Evolutionary conservation across 768 basidiomycete species (phyloP).

Genomic region (Artomyces pyxidatus): DNA sequence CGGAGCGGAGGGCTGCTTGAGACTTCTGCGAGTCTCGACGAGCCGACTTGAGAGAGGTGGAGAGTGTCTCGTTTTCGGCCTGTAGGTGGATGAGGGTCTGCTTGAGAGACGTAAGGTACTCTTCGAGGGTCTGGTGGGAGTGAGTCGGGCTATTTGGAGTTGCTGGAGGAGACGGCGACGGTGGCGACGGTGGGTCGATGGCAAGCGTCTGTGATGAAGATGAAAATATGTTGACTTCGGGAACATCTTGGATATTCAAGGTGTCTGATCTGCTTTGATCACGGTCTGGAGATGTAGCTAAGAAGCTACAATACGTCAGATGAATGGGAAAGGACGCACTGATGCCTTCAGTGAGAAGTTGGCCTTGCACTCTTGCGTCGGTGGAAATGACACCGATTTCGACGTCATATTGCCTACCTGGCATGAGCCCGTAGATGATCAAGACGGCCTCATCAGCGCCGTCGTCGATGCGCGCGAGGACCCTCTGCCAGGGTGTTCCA

Average conservation of each 20-base stretch:
- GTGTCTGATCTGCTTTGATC: constrained; percentile 4
- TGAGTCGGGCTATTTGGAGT: constrained; percentile 17
- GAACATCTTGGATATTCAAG: neutral
- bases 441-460: constrained; percentile 82
- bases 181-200: constrained; percentile 14
- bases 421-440: constrained; percentile 83
- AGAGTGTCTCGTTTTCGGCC: constrained; percentile 61
- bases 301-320: neutral
- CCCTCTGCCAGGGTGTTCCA: constrained; percentile 67
- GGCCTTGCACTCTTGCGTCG: constrained; percentile 47
- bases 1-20: constrained; percentile 69
- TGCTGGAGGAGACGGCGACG: constrained; percentile 11
- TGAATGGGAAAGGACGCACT: constrained; percentile 12
- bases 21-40: constrained; percentile 79
- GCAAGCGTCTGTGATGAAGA: neutral
- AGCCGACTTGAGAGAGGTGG: constrained; percentile 63
- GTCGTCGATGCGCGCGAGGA: constrained; percentile 74
- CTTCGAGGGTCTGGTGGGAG: constrained; percentile 49
- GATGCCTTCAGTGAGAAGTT: constrained; percentile 60
- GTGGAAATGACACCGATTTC: constrained; percentile 68
- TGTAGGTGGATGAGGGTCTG: constrained; percentile 55
- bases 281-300: neutral
- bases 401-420: constrained; percentile 85
- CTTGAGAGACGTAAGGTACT: constrained; percentile 56
- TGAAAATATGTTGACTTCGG: constrained; percentile 5